Conservation (phyloP, 352 stramenopile genomes). For the Blastocystis sp. region DNA sequence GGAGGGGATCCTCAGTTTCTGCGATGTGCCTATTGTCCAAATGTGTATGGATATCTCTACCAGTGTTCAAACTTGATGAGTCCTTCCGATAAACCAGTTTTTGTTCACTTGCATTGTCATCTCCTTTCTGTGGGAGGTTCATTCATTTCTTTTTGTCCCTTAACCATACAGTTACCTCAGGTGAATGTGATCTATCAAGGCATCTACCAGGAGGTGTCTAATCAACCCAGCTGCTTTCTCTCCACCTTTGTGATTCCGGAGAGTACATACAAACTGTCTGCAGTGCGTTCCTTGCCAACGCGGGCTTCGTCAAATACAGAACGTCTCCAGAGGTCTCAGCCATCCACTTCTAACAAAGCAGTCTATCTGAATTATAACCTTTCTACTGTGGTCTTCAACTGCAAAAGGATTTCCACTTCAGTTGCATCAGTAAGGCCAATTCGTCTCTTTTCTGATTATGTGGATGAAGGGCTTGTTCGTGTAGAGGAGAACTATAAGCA, state of each 20-base stretch:
- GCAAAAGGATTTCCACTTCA: too few species aligned
- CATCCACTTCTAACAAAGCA: too few species aligned
- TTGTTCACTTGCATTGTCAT: not conserved
- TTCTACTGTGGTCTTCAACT: too few species aligned
- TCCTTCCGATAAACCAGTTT: not conserved
- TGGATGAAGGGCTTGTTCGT: too few species aligned
- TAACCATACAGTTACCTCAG: not conserved
- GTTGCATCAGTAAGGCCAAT: too few species aligned
- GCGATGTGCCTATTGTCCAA: constrained; percentile 21
- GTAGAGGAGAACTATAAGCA: too few species aligned
- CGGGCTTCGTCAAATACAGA: not conserved
- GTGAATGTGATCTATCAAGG: not conserved
- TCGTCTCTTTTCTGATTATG: too few species aligned
- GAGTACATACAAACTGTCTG: not conserved
- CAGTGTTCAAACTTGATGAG: not conserved
- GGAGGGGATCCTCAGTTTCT: constrained; percentile 20
- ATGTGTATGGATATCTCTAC: constrained; percentile 26
- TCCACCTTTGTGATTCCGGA: not conserved
- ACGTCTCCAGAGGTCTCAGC: not conserved
- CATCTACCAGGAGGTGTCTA: not conserved
- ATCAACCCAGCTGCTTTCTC: not conserved
- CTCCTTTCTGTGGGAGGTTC: not conserved
- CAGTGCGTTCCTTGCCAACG: not conserved
- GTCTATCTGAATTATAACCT: too few species aligned
- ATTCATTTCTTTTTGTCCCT: not conserved